Evolutionary conservation across 495 filamentous ascomycete genomes (phyloP).

Genomic region (Melanomma pulvis-pyrius): DNA sequence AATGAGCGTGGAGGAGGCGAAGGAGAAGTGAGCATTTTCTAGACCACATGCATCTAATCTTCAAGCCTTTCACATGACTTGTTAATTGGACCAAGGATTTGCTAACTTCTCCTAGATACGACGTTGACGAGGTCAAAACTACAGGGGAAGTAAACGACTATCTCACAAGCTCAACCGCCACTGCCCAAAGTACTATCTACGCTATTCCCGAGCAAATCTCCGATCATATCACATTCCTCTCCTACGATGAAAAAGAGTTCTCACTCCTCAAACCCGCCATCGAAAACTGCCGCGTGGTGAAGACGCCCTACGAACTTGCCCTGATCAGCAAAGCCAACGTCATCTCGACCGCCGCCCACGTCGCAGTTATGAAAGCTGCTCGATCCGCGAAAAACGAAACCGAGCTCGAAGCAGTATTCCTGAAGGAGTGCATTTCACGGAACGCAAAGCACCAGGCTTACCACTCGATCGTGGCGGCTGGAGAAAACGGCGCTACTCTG

Average conservation of each 20-base stretch:
- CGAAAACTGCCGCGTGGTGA: constrained; percentile 75
- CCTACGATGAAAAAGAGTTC: constrained; percentile 65
- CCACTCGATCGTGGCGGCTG: constrained; percentile 78
- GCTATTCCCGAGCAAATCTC: constrained; percentile 74
- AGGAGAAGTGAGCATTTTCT: constrained; percentile 47
- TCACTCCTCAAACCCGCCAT: constrained; percentile 71
- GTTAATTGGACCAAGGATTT: background rate
- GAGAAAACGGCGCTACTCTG: constrained; percentile 76
- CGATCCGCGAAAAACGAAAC: constrained; percentile 73
- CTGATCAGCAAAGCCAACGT: constrained; percentile 81
- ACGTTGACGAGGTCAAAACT: constrained; percentile 76
- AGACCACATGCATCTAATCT: background rate
- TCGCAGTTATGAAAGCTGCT: constrained; percentile 66
- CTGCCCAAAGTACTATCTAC: constrained; percentile 59
- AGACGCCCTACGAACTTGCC: constrained; percentile 83
- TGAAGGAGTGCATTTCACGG: constrained; percentile 71
- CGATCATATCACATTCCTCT: constrained; percentile 63
- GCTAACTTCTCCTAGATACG: constrained; percentile 53
- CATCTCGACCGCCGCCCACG: constrained; percentile 76
- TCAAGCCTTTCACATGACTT: background rate
- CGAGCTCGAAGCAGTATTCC: constrained; percentile 78
- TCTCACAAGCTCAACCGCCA: constrained; percentile 54
- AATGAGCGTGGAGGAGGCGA: constrained; percentile 71
- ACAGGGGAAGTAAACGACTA: constrained; percentile 70
- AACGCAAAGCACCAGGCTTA: constrained; percentile 81